Percentiles rank a stretch among this genome's conserved stretches.
phyloP scores from a whole-genome alignment of 2,329 filamentous ascomycete species.

The Fusarium nygamai region DNA sequence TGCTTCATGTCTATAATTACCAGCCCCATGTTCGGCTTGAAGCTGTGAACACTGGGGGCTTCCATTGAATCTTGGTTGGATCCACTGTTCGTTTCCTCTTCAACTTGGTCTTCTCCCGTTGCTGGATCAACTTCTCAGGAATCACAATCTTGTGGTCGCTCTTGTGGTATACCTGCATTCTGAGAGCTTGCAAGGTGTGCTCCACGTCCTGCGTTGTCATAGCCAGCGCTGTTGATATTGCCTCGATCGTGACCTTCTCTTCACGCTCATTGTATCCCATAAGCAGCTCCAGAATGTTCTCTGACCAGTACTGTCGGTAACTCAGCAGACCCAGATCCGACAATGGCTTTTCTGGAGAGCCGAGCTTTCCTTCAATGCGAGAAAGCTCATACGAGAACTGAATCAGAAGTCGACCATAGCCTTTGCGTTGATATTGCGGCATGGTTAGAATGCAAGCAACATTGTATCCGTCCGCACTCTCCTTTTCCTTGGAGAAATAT shows the following conservation, averaged over 20 bases:
- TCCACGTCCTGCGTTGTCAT: constrained; percentile 99
- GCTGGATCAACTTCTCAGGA: constrained; percentile 82
- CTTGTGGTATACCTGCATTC: constrained; percentile 96
- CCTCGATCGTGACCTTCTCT: constrained; percentile 84
- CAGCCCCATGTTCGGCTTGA: constrained; percentile 95
- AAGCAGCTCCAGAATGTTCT: constrained; percentile 90
- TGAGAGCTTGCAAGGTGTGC: constrained; percentile 91
- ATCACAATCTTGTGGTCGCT: constrained; percentile 96
- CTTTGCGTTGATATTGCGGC: constrained; percentile 95
- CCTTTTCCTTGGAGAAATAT: constrained; percentile 99
- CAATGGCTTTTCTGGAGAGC: constrained; percentile 95
- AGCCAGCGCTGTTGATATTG: constrained; percentile 79
- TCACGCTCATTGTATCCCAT: constrained; percentile 74
- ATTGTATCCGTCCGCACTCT: constrained; percentile 96
- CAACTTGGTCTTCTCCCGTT: constrained; percentile 80
- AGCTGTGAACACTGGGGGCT: constrained; percentile 92
- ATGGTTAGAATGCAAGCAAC: constrained; percentile 97
- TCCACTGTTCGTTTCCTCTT: constrained; percentile 84
- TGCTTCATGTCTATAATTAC: constrained; percentile 57
- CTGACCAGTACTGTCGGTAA: constrained; percentile 97
- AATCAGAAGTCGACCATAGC: constrained; percentile 91
- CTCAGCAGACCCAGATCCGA: constrained; percentile 92
- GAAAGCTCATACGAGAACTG: constrained; percentile 98
- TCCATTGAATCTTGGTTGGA: constrained; percentile 86
- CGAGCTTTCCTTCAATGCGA: constrained; percentile 93